Base-by-base conservation (phyloP, 805 yeast species). In the Vanderwaltozyma verrucispora region DNA sequence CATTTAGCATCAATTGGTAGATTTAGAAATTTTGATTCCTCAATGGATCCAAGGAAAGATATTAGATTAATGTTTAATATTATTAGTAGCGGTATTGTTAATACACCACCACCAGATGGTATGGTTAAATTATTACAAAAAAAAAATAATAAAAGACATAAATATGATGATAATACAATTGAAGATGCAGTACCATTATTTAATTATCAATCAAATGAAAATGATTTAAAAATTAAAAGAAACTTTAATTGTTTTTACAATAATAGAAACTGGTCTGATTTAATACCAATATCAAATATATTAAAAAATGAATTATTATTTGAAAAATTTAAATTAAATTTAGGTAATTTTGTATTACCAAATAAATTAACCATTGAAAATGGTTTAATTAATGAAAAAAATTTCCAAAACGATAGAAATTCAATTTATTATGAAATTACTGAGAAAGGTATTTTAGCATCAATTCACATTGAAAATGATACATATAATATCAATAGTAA, bases 31-130 rank as follows among this genome's bases (percentile, higher is more conserved):
- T 71, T 72, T 47, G 47, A 67, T 33, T 71, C 72, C 48, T 73
- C 70, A 51, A 57, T 62, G 39, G 68, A 65, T 34, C 55, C 63
- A 17, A 78, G 77, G 45, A 56, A 65, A 28, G 95, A 88, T 60
- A 81, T 83, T 26, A 62, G 88, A 41, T 68, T 83, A 45, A 79
- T 88, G 55, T 72, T 84, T 59, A 89, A 89, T 54, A 75, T 92
- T 31, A 80, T 86, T 32, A 77, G 92, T 7, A 84, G 95, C 14
- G 97, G 97, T 3, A 86, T 89, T 40, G 77, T 81, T 21, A 89
- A 89, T 57, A 77, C 92, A 0, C 95, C 98, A 11, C 97, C 97
- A 2, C 95, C 96, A 2, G 74, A 77, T 53, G 78, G 79, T 6
- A 82, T 89, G 81, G 92, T 94, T 1, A 62, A 64, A 5, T 64